Conservation (phyloP, 768 basidiomycete species). For the Trichaptum fuscoviolaceum region DNA sequence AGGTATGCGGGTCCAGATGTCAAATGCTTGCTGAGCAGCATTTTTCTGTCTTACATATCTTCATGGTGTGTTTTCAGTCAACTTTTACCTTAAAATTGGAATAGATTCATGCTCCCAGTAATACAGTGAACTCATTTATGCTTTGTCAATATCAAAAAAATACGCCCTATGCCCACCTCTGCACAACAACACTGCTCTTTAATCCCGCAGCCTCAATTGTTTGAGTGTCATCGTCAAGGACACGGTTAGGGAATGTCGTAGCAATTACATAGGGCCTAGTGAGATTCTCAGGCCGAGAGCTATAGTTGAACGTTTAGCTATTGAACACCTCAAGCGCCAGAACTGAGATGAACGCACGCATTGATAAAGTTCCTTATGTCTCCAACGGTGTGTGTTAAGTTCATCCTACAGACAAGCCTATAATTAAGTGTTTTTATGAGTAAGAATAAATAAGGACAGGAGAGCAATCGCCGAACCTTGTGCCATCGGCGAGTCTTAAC, state of each 20-base stretch:
- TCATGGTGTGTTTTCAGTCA: too few relatives aligned
- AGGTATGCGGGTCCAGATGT: neutral
- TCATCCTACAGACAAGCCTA: slow-evolving; percentile 83
- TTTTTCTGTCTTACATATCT: neutral
- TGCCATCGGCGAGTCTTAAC: slow-evolving; percentile 86
- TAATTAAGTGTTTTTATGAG: neutral
- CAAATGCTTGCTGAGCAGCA: neutral
- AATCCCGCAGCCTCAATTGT: slow-evolving; percentile 73
- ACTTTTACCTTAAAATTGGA: neutral
- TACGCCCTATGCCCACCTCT: slow-evolving; percentile 53
- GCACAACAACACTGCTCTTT: slow-evolving; percentile 79
- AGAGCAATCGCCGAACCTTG: slow-evolving; percentile 45
- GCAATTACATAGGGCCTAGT: slow-evolving; percentile 67
- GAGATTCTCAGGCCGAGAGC: slow-evolving; percentile 65
- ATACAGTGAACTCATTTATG: neutral
- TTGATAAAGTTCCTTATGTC: slow-evolving; percentile 87
- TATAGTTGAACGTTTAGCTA: slow-evolving; percentile 23
- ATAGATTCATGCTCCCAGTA: neutral
- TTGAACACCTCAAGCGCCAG: neutral
- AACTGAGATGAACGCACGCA: slow-evolving; percentile 51
- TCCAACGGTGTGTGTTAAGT: slow-evolving; percentile 81
- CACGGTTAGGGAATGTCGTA: slow-evolving; percentile 84
- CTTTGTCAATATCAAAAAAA: neutral
- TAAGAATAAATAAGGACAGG: neutral
- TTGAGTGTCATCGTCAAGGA: slow-evolving; percentile 53